These are phyloP conservation scores for Brassica juncea DNA, from an alignment of 345 rosid genomes.

Conservation along the genomic window DNA sequence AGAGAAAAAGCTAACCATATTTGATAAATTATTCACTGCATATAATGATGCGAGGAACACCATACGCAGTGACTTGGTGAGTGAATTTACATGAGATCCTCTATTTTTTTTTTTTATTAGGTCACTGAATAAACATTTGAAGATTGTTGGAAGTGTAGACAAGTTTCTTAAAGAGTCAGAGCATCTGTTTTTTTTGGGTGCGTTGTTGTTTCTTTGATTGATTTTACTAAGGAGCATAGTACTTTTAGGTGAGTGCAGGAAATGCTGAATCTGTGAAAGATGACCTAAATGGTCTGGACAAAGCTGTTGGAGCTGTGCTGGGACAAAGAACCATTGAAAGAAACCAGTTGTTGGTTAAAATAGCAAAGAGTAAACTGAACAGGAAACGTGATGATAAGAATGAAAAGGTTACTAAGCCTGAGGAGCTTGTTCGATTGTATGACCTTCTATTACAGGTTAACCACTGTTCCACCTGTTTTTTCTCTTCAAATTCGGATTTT, in stretches of 20 bases:
- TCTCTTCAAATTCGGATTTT: not conserved
- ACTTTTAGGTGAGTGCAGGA: constrained; percentile 80
- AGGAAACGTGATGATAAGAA: constrained; percentile 85
- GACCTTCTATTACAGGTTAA: constrained; percentile 93
- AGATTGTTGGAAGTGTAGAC: constrained; percentile 4
- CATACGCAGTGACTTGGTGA: constrained; percentile 92
- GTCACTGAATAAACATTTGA: not conserved
- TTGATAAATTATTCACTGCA: constrained; percentile 87
- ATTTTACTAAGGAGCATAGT: constrained; percentile 17
- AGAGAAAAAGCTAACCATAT: constrained; percentile 75
- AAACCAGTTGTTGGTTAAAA: constrained; percentile 82
- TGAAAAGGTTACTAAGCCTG: constrained; percentile 88
- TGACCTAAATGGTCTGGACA: constrained; percentile 92
- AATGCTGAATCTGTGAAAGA: constrained; percentile 90
- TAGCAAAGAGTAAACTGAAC: constrained; percentile 82
- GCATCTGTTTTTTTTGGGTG: constrained; percentile 8
- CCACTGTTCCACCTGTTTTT: constrained; percentile 9
- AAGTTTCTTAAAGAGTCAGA: constrained; percentile 5
- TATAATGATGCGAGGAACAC: constrained; percentile 93
- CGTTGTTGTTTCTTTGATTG: constrained; percentile 31
- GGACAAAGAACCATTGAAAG: constrained; percentile 94
- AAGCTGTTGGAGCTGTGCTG: constrained; percentile 90
- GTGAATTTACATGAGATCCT: constrained; percentile 25
- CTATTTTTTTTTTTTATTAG: not conserved
- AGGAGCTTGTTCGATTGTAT: constrained; percentile 93